Evolutionary conservation across 495 filamentous ascomycete species (phyloP).

Genomic region (Penicillium simplicissimum): DNA sequence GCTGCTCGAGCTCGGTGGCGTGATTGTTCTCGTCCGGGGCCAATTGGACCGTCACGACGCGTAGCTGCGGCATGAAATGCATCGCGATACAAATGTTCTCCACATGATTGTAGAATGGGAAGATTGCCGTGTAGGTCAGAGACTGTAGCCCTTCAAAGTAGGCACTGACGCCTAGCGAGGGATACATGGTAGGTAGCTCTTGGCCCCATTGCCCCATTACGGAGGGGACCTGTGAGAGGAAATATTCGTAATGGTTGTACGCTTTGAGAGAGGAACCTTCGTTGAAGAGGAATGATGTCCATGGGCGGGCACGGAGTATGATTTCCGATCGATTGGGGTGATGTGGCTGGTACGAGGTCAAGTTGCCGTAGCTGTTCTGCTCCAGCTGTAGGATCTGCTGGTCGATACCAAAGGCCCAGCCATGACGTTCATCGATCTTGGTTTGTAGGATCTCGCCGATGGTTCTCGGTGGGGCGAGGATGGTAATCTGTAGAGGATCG

Average conservation of each 20-base stretch:
- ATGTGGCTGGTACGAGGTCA: background rate
- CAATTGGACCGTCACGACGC: conserved; percentile 34
- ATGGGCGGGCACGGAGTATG: conserved; percentile 30
- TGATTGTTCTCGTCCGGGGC: conserved; percentile 35
- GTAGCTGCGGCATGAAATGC: conserved; percentile 31
- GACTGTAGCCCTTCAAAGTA: conserved; percentile 27
- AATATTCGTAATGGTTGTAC: conserved; percentile 49
- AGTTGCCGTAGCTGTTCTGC: background rate
- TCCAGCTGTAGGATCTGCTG: conserved; percentile 32
- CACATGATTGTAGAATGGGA: conserved; percentile 49
- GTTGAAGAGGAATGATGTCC: conserved; percentile 42
- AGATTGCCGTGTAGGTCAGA: conserved; percentile 45
- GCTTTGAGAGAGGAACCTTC: conserved; percentile 45
- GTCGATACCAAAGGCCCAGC: conserved; percentile 44
- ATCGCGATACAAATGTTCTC: conserved; percentile 37
- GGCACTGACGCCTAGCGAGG: conserved; percentile 1
- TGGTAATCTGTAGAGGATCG: conserved; percentile 33
- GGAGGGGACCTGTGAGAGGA: conserved; percentile 39
- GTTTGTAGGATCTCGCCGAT: conserved; percentile 34
- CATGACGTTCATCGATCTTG: conserved; percentile 34
- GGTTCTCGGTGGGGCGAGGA: conserved; percentile 38
- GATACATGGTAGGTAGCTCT: conserved; percentile 4
- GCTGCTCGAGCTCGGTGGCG: conserved; percentile 38
- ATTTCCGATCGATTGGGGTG: conserved; percentile 1
- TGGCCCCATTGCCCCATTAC: conserved; percentile 37